Conservation (phyloP, 192 early-diverging fungal genomes). For the Coemansia sp. region DNA sequence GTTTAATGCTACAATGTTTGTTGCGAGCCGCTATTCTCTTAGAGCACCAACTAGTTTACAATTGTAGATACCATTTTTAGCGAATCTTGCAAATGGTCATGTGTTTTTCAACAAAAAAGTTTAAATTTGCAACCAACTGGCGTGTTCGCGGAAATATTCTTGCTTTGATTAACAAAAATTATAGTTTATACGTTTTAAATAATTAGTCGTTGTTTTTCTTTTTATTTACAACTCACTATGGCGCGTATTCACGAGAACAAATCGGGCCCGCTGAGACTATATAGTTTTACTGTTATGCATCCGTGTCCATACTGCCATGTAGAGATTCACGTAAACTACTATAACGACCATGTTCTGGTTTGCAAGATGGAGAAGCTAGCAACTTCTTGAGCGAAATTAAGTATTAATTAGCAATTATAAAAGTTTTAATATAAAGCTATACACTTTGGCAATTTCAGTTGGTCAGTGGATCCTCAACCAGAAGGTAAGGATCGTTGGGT, state of each 20-base stretch:
- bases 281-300: background rate
- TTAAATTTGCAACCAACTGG: too few species aligned
- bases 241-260: background rate
- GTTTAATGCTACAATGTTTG: too few species aligned
- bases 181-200: too few species aligned
- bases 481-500: conserved; percentile 9
- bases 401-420: background rate
- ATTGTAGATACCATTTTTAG: too few species aligned
- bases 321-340: background rate
- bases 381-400: background rate
- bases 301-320: background rate
- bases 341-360: background rate
- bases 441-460: background rate
- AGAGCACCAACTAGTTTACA: too few species aligned
- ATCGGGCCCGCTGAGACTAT: background rate
- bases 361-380: background rate
- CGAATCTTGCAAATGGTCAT: too few species aligned
- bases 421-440: background rate
- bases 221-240: background rate
- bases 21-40: too few species aligned
- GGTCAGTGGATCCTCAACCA: background rate
- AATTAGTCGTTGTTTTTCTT: background rate
- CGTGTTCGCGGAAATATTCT: too few species aligned
- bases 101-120: too few species aligned
- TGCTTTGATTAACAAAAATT: too few species aligned